phyloP scores from a whole-genome alignment of 768 basidiomycete species.

The Termitomyces sp. region DNA sequence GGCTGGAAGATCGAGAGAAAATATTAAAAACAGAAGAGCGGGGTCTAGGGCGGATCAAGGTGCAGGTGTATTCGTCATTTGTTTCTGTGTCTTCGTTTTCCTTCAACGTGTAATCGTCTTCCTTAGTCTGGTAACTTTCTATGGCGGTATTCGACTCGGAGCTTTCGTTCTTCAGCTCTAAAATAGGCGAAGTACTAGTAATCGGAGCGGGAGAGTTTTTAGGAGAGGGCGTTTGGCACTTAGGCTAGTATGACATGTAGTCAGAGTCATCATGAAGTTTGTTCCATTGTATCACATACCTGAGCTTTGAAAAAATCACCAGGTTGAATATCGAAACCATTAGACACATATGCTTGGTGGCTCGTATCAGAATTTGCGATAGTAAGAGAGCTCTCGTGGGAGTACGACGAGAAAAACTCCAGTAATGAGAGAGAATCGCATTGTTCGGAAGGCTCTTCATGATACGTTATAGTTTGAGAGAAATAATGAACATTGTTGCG shows the following conservation, averaged over 20 bases:
- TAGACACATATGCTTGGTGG: background rate
- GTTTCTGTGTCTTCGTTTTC: slow-evolving; percentile 14
- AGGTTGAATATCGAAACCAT: slow-evolving; percentile 21
- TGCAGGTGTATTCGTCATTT: slow-evolving; percentile 27
- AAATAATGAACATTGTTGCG: background rate
- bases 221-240: background rate
- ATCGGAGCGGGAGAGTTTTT: background rate
- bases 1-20: slow-evolving; percentile 25
- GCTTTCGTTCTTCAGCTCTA: background rate
- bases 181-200: background rate
- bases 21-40: slow-evolving; percentile 20
- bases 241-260: background rate
- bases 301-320: slow-evolving; percentile 14
- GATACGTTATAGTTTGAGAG: background rate
- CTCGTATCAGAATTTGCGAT: background rate
- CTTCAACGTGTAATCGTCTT: background rate
- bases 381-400: background rate
- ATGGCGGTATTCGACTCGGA: background rate
- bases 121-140: background rate
- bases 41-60: slow-evolving; percentile 28
- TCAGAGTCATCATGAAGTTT: background rate
- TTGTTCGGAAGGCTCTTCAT: background rate
- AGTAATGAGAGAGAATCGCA: background rate
- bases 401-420: background rate
- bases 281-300: background rate